Conservation (phyloP, 23 red algal genomes). For the Gracilaria vermiculophylla region DNA sequence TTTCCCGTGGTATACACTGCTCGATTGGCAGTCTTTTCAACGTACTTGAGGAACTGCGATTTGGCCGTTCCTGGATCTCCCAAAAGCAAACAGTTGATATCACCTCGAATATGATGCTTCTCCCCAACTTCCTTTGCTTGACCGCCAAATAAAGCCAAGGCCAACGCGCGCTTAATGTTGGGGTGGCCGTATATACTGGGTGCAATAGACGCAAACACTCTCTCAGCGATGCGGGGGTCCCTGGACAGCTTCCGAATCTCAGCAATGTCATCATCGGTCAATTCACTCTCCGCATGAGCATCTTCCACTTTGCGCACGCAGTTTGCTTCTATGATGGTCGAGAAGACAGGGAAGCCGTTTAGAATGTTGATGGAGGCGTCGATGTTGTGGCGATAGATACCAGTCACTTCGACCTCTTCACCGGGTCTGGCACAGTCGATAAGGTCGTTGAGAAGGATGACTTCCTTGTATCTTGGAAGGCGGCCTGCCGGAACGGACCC, state of each 20-base stretch:
- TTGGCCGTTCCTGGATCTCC: slow-evolving; percentile 99
- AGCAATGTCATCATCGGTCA: slow-evolving; percentile 92
- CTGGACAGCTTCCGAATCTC: slow-evolving; percentile 73
- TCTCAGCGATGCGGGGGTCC: slow-evolving; percentile 83
- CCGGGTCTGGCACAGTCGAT: slow-evolving; percentile 93
- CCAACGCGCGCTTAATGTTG: slow-evolving; percentile 93
- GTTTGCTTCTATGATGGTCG: slow-evolving; percentile 94
- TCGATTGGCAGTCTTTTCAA: slow-evolving; percentile 94
- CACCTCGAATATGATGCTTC: slow-evolving; percentile 93
- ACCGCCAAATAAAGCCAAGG: slow-evolving; percentile 90
- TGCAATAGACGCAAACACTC: slow-evolving; percentile 91
- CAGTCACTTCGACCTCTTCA: slow-evolving; percentile 95
- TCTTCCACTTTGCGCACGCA: slow-evolving; percentile 90
- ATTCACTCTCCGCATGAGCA: slow-evolving; percentile 72
- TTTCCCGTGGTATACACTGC: slow-evolving; percentile 98
- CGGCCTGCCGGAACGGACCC: slow-evolving; percentile 93
- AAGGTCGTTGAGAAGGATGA: slow-evolving; percentile 88
- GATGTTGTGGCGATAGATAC: slow-evolving; percentile 90
- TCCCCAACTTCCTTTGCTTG: slow-evolving; percentile 96
- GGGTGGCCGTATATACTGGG: slow-evolving; percentile 97
- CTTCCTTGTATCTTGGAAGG: slow-evolving; percentile 94
- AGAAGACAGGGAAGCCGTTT: slow-evolving; percentile 96
- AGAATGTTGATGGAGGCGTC: slow-evolving; percentile 81
- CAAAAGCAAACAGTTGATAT: slow-evolving; percentile 95
- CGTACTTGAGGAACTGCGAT: slow-evolving; percentile 98